Evolutionary conservation across 2,329 filamentous ascomycete species (phyloP), one percentile per base, ranked within the genome.

Genomic region (Talaromyces islandicus): DNA sequence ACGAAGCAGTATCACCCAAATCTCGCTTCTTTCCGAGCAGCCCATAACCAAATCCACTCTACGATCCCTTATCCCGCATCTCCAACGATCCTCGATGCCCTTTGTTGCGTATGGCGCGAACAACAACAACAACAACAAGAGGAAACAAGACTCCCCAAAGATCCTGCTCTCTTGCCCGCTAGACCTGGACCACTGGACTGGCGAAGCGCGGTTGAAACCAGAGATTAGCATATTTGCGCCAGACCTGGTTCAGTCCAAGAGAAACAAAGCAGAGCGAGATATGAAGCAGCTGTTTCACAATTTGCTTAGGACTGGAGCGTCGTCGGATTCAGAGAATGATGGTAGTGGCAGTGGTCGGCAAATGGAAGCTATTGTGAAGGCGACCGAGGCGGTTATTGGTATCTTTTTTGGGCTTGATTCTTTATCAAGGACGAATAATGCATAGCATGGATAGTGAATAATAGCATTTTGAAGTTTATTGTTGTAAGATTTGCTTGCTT

Each of bases 161-260:
- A 61, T 75, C 2, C 66, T 77, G 11, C 58, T 77, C 17, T 70
- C 71, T 11, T 77, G 75, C 60, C 62, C 66, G 5, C 60, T 77
- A 50, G 62, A 55, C 12, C 64, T 77, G 41, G 74, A 77, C 59
- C 67, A 73, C 25, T 77, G 75, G 75, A 74, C 73, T 19, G 69
- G 75, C 38, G 75, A 77, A 58, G 72, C 75, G 3, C 70, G 71
- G 21, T 63, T 77, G n/a, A 64, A 65, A 19, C 70, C 75, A 2
- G 71, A 70, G 55, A 69, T 77, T 27, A 75, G 68, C 52, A 65
- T 77, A 19, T 71, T 70, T 7, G 52, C 63, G 3, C 58, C 64
- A 24, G 61, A 58, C 2, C 24, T 55, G 51, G 35, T 19, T 4
- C 51, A 59, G 7, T 58, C 56, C 9, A 61, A 60, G 54, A 59